Conservation (phyloP, 306 rosid species). For the Ochetophila trinervis region DNA sequence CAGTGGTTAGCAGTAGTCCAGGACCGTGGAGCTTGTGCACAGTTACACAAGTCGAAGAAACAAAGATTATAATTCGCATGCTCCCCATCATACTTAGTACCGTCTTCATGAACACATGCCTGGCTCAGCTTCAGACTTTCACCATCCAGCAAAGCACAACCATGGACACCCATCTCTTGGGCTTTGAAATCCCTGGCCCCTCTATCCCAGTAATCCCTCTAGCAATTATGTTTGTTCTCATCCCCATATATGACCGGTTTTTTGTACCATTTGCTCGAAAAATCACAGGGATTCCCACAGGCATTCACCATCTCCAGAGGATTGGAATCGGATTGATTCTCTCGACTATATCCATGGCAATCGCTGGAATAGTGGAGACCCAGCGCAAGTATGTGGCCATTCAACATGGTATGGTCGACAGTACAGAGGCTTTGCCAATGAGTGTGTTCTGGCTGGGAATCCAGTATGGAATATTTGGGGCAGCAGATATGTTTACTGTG, state of each 20-base stretch:
- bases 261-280: conserved; percentile 71
- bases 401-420: conserved; percentile 60
- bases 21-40: conserved; percentile 72
- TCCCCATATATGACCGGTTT: conserved; percentile 62
- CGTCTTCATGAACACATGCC: conserved; percentile 75
- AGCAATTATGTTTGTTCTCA: conserved; percentile 45
- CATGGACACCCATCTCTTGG: conserved; percentile 43
- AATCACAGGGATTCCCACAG: conserved; percentile 71
- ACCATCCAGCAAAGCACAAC: conserved; percentile 71
- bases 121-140: conserved; percentile 89
- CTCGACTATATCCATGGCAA: conserved; percentile 61
- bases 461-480: conserved; percentile 66
- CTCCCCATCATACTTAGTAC: conserved; percentile 79
- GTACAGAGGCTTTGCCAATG: conserved; percentile 57
- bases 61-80: conserved; percentile 79
- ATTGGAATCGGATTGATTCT: conserved; percentile 70
- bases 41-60: conserved; percentile 82
- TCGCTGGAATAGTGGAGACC: conserved; percentile 55
- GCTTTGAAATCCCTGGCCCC: conserved; percentile 66
- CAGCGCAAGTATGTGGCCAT: conserved; percentile 47
- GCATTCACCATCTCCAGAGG: conserved; percentile 78
- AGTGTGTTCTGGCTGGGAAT: conserved; percentile 70
- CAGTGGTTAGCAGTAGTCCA: conserved; percentile 31
- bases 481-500: conserved; percentile 64
- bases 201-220: conserved; percentile 74